Evolutionary conservation across 202 grass and related monocot genomes (phyloP).

Genomic region (Panicum hallii): DNA sequence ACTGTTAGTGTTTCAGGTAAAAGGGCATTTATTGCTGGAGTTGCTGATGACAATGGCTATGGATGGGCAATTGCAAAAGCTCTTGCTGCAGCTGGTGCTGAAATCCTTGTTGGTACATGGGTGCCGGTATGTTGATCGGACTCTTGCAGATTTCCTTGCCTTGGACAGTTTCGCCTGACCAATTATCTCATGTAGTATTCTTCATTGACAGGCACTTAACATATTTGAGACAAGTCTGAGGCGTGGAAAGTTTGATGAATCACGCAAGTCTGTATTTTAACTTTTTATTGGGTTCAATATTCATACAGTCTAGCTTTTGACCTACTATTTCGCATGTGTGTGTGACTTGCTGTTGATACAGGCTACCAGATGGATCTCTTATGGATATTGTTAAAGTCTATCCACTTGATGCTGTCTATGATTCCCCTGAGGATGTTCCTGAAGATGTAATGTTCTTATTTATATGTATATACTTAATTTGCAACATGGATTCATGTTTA

Average conservation of each 20-base stretch:
- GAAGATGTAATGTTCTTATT: constrained; percentile 73
- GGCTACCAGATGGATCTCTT: constrained; percentile 89
- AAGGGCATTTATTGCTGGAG: constrained; percentile 95
- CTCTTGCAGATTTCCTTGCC: neutral
- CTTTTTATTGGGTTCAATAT: constrained; percentile 8
- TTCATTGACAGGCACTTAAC: constrained; percentile 70
- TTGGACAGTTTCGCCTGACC: constrained; percentile 13
- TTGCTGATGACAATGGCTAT: constrained; percentile 99
- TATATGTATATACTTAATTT: neutral
- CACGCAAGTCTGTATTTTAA: constrained; percentile 67
- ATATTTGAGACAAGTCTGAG: constrained; percentile 94
- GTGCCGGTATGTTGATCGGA: constrained; percentile 64
- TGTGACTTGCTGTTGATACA: constrained; percentile 49
- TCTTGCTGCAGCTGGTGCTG: constrained; percentile 94
- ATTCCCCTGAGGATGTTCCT: constrained; percentile 88
- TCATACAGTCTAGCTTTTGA: neutral
- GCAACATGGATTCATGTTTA: neutral
- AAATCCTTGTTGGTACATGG: constrained; percentile 99
- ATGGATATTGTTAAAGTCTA: constrained; percentile 96
- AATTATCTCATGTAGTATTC: constrained; percentile 22
- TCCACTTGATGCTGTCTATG: constrained; percentile 90
- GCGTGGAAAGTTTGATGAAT: constrained; percentile 96
- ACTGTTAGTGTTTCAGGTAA: constrained; percentile 58
- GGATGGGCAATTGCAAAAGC: constrained; percentile 97
- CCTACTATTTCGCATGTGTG: neutral